Evolutionary conservation across 1,139 yeast species (phyloP), one percentile per base, ranked within the genome.

Genomic region (Debaryomyces fabryi): DNA sequence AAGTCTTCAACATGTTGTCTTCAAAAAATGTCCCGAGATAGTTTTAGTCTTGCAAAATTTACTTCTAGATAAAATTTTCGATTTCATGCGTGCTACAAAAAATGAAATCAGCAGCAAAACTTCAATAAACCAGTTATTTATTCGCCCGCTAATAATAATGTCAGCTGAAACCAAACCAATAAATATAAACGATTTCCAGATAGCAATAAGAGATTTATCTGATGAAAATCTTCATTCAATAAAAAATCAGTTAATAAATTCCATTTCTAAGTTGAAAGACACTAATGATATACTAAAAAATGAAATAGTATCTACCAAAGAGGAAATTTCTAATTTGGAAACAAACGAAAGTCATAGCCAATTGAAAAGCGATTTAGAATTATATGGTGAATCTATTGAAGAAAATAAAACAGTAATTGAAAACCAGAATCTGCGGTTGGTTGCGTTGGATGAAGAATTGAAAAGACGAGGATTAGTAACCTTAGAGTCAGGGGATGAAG

Each of bases 371-470:
- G 78, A 72, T 52, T 47, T 58, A 15, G 44, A 51, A 16, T 53
- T 74, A 20, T 74, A 68, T 52, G 42, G 10, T 61, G 43, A 44
- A 12, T 62, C 76, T 3, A 61, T 73, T 6, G 53, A 53, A 20
- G 80, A 75, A 50, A 76, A 76, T 52, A 51, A 57, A 9, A 55
- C 39, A 9, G 76, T 70, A 32, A 62, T 74, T 10, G 49, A 50
- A 3, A 67, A 62, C 42, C 76, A 75, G 53, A 44, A 49, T 7
- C 57, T 54, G 30, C 53, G 74, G 36, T 45, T 70, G 3, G 52
- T 44, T 10, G 56, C 54, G 4, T 45, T 72, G 10, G 57, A 59
- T 18, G 49, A 52, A 4, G 76, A 73, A 49, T 54, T 74, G 38
- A 46, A 47, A 4, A 44, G 41, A 6, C 55, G 78, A 39, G 76